Evolutionary conservation across 2,329 filamentous ascomycete species (phyloP).

Genomic region (Myriangium duriaei): DNA sequence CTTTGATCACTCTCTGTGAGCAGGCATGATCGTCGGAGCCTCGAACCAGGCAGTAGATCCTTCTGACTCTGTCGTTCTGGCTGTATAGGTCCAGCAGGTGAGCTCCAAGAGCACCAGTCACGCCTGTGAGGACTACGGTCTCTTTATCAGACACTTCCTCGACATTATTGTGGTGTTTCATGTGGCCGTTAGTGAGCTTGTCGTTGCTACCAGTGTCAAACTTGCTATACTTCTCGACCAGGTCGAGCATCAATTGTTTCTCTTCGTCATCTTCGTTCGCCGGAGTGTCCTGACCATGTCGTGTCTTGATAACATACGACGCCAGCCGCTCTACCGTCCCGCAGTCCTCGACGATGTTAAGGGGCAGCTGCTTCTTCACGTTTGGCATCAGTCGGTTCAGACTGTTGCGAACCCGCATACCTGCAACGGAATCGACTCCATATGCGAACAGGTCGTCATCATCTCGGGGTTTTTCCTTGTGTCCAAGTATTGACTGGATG

Average conservation of each 20-base stretch:
- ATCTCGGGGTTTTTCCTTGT: slow-evolving; percentile 10
- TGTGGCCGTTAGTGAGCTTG: slow-evolving; percentile 4
- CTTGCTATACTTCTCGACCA: slow-evolving; percentile 37
- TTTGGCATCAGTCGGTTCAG: slow-evolving; percentile 26
- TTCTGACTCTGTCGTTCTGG: slow-evolving; percentile 25
- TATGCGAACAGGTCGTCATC: slow-evolving; percentile 43
- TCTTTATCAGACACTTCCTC: slow-evolving; percentile 12
- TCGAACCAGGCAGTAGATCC: slow-evolving; percentile 46
- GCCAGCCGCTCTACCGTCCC: slow-evolving; percentile 37
- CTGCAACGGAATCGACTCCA: slow-evolving; percentile 49
- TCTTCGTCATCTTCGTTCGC: slow-evolving; percentile 25
- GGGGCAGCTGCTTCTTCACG: slow-evolving; percentile 31
- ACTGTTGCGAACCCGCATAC: slow-evolving; percentile 38
- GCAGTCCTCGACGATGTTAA: slow-evolving; percentile 49
- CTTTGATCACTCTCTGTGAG: slow-evolving; percentile 31
- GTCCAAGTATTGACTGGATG: slow-evolving; percentile 16
- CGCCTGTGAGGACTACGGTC: slow-evolving; percentile 34
- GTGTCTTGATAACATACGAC: slow-evolving; percentile 26
- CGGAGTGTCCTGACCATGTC: slow-evolving; percentile 23
- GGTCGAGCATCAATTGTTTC: slow-evolving; percentile 29
- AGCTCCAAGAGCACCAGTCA: slow-evolving; percentile 39
- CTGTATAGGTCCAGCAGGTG: slow-evolving; percentile 38
- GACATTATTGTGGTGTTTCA: slow-evolving; percentile 11
- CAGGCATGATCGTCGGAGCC: slow-evolving; percentile 32
- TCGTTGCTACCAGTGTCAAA: slow-evolving; percentile 26